Base-by-base conservation (phyloP, 345 rosid genomes). In the Barbarea vulgaris region DNA sequence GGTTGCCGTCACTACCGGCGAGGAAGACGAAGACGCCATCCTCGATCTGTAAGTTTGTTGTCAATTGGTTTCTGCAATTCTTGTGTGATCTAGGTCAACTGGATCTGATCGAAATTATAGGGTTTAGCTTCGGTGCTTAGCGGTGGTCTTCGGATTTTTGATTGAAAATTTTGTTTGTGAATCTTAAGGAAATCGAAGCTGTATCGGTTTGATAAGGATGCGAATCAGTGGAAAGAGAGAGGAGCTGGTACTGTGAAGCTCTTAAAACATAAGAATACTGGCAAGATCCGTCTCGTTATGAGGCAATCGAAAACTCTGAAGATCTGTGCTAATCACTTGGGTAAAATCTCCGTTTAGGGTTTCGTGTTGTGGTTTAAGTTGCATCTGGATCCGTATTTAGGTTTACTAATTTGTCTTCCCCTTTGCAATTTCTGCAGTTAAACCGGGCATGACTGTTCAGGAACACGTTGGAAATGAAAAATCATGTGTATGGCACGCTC, bases 261-360 rank as follows among this genome's bases (percentile, higher is more conserved):
- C 14, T 80, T 95, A 78, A 92, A 90, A 69, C 99, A 95, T 71
- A 90, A 89, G 64, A 86, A 69, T 37, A 77, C 83, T n/a, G 90
- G 88, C 13, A 95, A 89, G 67, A 92, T 92, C 64, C 88, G 98
- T 51, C 95, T 94, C 15, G 90, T 95, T 64, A 89, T 93, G 90
- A 84, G 97, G 73, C 98, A 94, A 68, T 88, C 94, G 3, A 95
- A 90, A 80, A 95, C 99, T 42, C 87, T 95, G 71, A 95, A 93
- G 91, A 93, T 95, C 94, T 95, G 99, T 53, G 99, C 98, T 56
- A 95, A 95, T 80, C 98, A 95, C 86, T 77, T 88, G 1, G 88
- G 98, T 89, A 21, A 59, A 88, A 33, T 18, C 52, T 15, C 4
- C 14, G 14, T 64, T 55, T 36, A 31, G n/a, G 8, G 3, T 21